A percentile compares a stretch with the other conserved stretches of the same genome.
Conservation (phyloP, 805 yeast genomes). For the Pichia occidentalis region DNA sequence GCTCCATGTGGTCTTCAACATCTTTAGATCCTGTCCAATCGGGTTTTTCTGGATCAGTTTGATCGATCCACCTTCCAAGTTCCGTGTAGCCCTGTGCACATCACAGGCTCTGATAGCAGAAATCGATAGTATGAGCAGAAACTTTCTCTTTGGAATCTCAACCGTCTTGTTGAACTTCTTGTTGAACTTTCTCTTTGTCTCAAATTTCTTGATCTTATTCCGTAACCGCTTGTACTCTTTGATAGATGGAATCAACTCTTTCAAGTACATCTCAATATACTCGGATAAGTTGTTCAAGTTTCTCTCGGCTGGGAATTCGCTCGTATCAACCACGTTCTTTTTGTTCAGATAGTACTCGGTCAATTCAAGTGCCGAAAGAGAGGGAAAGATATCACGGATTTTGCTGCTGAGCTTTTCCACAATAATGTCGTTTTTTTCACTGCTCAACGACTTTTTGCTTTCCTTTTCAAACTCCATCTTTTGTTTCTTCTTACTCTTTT, state of each 20-base stretch:
- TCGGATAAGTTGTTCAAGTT: conserved; percentile 47
- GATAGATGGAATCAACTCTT: conserved; percentile 35
- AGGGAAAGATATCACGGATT: conserved; percentile 54
- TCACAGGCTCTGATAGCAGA: conserved; percentile 89
- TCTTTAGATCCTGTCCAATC: conserved; percentile 51
- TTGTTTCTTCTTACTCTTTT: conserved; percentile 57
- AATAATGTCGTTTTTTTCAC: conserved; percentile 50
- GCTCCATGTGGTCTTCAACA: conserved; percentile 38
- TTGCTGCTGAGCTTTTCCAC: conserved; percentile 61
- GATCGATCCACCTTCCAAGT: conserved; percentile 42
- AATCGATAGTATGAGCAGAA: conserved; percentile 52
- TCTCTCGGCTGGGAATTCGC: conserved; percentile 48
- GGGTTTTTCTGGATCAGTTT: conserved; percentile 74
- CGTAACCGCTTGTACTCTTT: conserved; percentile 24
- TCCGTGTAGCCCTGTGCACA: conserved; percentile 55
- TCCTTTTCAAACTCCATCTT: conserved; percentile 61
- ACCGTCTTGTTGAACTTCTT: conserved; percentile 21
- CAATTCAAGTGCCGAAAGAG: conserved; percentile 70
- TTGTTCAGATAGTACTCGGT: conserved; percentile 54
- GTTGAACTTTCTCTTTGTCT: conserved; percentile 23
- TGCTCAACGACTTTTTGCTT: conserved; percentile 50
- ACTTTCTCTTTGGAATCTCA: conserved; percentile 31
- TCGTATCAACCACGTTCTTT: conserved; percentile 53
- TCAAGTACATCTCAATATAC: conserved; percentile 48
- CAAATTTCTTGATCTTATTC: conserved; percentile 24